Evolutionary conservation across 1,139 yeast genomes (phyloP), one percentile per base, ranked within the genome.

Genomic region (Candida labiduridarum): DNA sequence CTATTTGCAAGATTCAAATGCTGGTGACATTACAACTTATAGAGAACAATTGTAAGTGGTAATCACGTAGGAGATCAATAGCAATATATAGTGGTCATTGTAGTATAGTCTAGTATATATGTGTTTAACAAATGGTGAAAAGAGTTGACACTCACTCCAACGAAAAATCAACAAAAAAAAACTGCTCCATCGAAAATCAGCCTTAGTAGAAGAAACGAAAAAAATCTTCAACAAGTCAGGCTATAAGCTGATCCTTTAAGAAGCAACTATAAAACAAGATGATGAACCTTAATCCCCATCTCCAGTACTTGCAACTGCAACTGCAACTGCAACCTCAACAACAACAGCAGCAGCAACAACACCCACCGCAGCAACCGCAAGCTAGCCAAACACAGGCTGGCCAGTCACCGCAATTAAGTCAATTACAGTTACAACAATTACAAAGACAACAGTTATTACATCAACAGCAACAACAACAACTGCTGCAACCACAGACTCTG

Each of bases 281-380:
- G 33, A 66, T 67, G 71, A 75, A 72, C 64, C 69, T 66, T 53
- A 71, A 72, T 51, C 79, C 79, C 39, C 80, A 75, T 56, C 71
- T 75, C 49, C 80, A 74, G 58, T 75, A 73, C 59, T 65, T 76
- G 54, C 80, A 72, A 56, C 56, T 60, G 52, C 72, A 64, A 45
- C 74, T 59, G 55, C 73, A 63, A 45, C 65, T 59, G 5, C 79
- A 72, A 52, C 70, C 72, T 47, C 78, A 72, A 56, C 27, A 72
- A 72, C 54, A 77, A 69, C 75, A 59, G 54, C 68, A 62, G 46
- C 71, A 61, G 54, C 57, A 60, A 54, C 69, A 63, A 44, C 73
- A 59, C 54, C 72, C 62, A 43, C 65, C 60, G 25, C 69, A 57
- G 50, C 71, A 61, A 49, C 59, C 57, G 41, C 59, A 62, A 56